Evolutionary conservation across 768 basidiomycete species (phyloP).

Genomic region (Hygrocybe coccinea): DNA sequence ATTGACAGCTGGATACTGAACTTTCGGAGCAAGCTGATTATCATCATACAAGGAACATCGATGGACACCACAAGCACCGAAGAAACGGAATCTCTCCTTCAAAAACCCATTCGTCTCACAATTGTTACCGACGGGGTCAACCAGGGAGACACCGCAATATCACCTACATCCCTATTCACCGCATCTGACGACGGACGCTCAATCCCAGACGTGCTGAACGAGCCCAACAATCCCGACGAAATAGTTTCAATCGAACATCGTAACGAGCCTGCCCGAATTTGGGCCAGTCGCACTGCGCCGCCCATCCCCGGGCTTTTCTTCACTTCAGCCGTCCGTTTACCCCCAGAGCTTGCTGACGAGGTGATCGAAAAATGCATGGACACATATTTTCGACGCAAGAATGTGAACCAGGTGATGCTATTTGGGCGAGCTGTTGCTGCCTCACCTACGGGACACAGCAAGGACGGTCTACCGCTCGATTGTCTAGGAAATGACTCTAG

Average conservation of each 20-base stretch:
- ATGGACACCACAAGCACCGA: no score
- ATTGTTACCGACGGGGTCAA: background rate
- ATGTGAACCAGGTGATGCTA: constrained; percentile 81
- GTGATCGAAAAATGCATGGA: constrained; percentile 49
- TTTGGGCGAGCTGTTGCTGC: constrained; percentile 49
- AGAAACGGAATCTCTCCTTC: background rate
- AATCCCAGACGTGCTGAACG: background rate
- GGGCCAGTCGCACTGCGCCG: constrained; percentile 32
- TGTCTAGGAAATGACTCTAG: background rate
- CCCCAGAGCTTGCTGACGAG: constrained; percentile 46
- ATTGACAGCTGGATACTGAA: no score
- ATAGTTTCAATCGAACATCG: background rate
- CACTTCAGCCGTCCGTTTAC: constrained; percentile 46
- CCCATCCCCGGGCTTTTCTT: constrained; percentile 65
- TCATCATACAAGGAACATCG: no score
- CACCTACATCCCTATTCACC: constrained; percentile 11
- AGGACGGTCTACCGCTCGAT: background rate
- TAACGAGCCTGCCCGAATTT: background rate
- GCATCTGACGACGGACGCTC: background rate
- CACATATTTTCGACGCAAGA: constrained; percentile 47
- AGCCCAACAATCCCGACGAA: background rate
- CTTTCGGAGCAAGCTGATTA: no score
- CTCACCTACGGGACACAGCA: constrained; percentile 9
- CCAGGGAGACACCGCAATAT: background rate
- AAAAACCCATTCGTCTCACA: background rate